These are phyloP conservation scores for Thinopyrum elongatum DNA, from an alignment of 176 grass and related monocot species.

Conservation along the genomic window DNA sequence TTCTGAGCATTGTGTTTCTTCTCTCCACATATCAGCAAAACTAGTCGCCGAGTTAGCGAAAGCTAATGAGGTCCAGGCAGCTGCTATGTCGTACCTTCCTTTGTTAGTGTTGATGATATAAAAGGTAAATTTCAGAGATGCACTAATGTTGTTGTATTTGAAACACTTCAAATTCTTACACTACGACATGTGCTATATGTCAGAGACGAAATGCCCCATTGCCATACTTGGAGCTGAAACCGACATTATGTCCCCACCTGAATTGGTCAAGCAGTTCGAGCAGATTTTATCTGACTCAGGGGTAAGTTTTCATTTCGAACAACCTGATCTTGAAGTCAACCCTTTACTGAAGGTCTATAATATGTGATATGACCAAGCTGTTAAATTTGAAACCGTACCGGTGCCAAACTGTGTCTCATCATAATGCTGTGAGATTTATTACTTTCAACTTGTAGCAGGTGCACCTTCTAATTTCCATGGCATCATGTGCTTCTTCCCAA, in stretches of 20 bases:
- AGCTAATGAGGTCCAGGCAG: constrained; percentile 48
- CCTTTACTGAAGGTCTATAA: not conserved
- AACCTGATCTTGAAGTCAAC: not conserved
- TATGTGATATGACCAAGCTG: not conserved
- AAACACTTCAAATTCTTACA: not conserved
- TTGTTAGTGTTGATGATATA: constrained; percentile 59
- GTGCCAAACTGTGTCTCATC: not conserved
- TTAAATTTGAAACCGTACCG: not conserved
- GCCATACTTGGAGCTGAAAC: constrained; percentile 61
- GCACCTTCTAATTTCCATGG: too few species aligned
- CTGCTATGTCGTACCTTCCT: constrained; percentile 58
- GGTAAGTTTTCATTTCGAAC: constrained; percentile 32
- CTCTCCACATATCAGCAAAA: constrained; percentile 27
- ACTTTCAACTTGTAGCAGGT: too few species aligned
- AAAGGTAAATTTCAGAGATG: constrained; percentile 29
- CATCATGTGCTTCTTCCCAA: too few species aligned
- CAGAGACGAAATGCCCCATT: constrained; percentile 52
- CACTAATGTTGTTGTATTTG: not conserved
- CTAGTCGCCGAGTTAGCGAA: constrained; percentile 66
- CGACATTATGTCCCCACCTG: constrained; percentile 36
- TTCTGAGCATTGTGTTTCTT: not conserved
- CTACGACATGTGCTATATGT: not conserved
- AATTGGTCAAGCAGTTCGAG: constrained; percentile 63
- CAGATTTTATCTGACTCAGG: constrained; percentile 42
- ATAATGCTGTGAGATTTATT: not conserved